Evolutionary conservation across 2,329 filamentous ascomycete genomes (phyloP).

Genomic region (Clonostachys solani): DNA sequence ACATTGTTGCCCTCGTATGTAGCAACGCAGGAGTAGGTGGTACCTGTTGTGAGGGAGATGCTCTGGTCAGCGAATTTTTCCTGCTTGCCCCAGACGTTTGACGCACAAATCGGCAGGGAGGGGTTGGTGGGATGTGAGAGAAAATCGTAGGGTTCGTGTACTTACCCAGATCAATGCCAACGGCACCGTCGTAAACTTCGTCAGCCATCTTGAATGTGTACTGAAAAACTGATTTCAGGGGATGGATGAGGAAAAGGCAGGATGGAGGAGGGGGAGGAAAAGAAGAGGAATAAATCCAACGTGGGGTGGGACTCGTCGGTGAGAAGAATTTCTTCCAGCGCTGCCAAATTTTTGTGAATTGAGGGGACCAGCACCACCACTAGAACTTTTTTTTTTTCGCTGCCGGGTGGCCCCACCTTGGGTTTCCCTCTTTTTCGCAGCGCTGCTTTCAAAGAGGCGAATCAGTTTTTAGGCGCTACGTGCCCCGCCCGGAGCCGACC

Average conservation of each 20-base stretch:
- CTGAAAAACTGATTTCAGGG: conserved; percentile 7
- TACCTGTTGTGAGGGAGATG: conserved; percentile 54
- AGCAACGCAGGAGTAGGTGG: conserved; percentile 99
- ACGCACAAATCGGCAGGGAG: background rate
- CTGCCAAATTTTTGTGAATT: conserved; percentile 6
- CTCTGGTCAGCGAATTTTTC: too few relatives aligned
- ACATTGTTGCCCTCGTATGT: conserved; percentile 99
- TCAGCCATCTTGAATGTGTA: conserved; percentile 71
- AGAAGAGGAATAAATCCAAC: conserved; percentile 9
- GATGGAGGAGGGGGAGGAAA: conserved; percentile 14
- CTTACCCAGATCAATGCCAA: conserved; percentile 99
- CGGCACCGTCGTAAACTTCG: conserved; percentile 99
- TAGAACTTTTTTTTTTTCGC: conserved; percentile 4
- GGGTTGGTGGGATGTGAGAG: background rate
- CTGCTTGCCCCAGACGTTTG: background rate
- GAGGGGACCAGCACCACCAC: conserved; percentile 2
- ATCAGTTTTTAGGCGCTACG: too few relatives aligned
- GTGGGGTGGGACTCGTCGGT: conserved; percentile 5
- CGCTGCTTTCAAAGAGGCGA: too few relatives aligned
- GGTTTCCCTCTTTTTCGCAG: too few relatives aligned
- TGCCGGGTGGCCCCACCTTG: background rate
- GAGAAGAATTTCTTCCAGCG: conserved; percentile 1
- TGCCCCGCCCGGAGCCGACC: too few relatives aligned
- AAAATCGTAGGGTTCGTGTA: conserved; percentile 10
- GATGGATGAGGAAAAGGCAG: conserved; percentile 2